Conservation (phyloP, 2,329 filamentous ascomycete species). For the Hymenoscyphus infarciens region DNA sequence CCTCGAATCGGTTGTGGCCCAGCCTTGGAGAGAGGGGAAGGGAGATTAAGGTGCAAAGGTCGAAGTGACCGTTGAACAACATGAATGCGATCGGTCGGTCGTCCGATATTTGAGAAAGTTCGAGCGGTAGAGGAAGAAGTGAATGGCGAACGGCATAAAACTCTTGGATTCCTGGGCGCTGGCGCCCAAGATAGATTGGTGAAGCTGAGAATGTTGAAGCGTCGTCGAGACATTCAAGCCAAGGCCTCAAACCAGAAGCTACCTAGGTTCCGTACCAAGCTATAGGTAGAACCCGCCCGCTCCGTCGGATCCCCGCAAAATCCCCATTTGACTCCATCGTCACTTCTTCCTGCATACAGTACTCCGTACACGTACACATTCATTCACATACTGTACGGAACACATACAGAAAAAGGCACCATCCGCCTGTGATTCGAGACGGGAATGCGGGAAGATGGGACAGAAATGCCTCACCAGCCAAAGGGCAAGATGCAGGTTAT, state of each 20-base stretch:
- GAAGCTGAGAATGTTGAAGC: neutral
- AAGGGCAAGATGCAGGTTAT: neutral
- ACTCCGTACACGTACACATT: too few relatives aligned
- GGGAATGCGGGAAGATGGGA: neutral
- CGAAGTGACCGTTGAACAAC: neutral
- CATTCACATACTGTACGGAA: neutral
- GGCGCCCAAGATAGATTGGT: constrained; percentile 2
- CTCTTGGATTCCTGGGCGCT: neutral
- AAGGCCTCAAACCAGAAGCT: neutral
- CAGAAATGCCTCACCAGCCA: neutral
- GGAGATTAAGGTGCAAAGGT: neutral
- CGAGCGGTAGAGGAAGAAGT: neutral
- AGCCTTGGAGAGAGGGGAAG: neutral
- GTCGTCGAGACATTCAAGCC: neutral
- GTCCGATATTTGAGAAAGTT: neutral
- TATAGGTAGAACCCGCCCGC: neutral
- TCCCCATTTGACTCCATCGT: constrained; percentile 1
- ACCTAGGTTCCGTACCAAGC: too few relatives aligned
- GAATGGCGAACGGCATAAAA: neutral
- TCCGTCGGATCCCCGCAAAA: neutral
- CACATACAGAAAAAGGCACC: neutral
- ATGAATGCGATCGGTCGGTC: constrained; percentile 1
- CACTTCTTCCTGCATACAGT: neutral
- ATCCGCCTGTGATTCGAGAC: neutral
- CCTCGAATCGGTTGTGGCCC: neutral